These are phyloP conservation scores for Penicillium crystallinum DNA, from an alignment of 495 filamentous ascomycete species.

Conservation along the genomic window DNA sequence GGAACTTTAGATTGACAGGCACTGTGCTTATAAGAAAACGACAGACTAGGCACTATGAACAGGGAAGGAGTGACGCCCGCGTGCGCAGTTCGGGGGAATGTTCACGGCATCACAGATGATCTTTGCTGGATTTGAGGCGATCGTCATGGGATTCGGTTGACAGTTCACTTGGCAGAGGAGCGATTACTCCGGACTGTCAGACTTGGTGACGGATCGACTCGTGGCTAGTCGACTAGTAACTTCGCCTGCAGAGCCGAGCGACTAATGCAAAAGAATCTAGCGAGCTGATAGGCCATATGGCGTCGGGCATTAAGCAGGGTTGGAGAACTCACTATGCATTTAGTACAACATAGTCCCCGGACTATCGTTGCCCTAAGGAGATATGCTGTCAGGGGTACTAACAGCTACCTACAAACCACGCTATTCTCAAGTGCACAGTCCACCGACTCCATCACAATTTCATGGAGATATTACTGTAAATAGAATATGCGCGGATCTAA, in stretches of 20 bases:
- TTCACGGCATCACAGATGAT: constrained; percentile 4
- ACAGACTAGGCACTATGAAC: neutral
- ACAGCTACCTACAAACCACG: neutral
- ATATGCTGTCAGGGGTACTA: constrained; percentile 11
- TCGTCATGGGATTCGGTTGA: constrained; percentile 6
- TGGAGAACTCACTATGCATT: constrained; percentile 1
- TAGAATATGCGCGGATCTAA: neutral
- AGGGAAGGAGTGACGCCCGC: constrained; percentile 7
- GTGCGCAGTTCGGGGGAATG: constrained; percentile 10
- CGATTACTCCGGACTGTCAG: neutral
- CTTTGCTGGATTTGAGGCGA: constrained; percentile 11
- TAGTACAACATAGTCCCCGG: constrained; percentile 1
- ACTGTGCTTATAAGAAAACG: neutral
- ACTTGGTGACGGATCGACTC: neutral
- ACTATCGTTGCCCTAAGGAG: constrained; percentile 17
- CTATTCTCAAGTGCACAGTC: neutral
- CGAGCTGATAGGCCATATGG: constrained; percentile 4
- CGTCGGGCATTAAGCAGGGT: neutral
- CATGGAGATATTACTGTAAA: neutral
- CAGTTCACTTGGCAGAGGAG: neutral
- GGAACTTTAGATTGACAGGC: neutral
- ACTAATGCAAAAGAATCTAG: neutral
- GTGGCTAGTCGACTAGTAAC: neutral
- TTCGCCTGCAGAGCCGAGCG: constrained; percentile 19
- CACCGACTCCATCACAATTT: neutral